Evolutionary conservation across 345 rosid species (phyloP), one percentile per base, ranked within the genome.

Genomic region (Kernera saxatilis): DNA sequence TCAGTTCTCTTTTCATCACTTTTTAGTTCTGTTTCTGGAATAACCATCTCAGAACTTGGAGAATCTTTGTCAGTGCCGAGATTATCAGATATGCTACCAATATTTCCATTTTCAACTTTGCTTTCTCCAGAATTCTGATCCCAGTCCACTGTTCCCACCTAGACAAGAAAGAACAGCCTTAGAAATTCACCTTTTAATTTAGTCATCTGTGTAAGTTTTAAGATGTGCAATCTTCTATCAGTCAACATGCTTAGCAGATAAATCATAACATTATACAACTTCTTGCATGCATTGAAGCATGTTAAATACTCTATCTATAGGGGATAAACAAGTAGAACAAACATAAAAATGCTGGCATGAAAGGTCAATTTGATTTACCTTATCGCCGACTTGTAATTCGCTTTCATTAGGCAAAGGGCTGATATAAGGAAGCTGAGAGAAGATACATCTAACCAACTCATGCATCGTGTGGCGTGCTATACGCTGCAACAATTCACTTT

Each of bases 381-480:
- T 70, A 79, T 51, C 71, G 5, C 60, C 29, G 4, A 69, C 67
- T 18, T 30, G 67, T 48, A 63, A 55, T 12, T 70, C 73, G 55
- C 66, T 67, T 82, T 59, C 66, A 60, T 58, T 69, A 62, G 55
- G 32, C 65, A 68, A 8, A 22, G 74, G 66, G 49, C 63, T 59
- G 66, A 83, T 62, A 77, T 72, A 77, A 59, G 87, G 90, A 40
- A 89, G 88, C 50, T 76, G 80, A n/a, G 84, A 84, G 77, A 86
- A 89, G 71, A 89, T 85, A 73, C 90, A 86, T 63, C 88, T 84
- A 41, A 89, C 78, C 44, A 89, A 58, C 77, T 89, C 92, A 77
- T 86, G 90, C 86, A 89, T 86, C 2, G 92, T 86, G 62, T 86
- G 90, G 12, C 92, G 83, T 1, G 95, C 88, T 43, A 86, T 89